phyloP scores from a whole-genome alignment of 805 yeast species.

The Yarrowia alimentaria region DNA sequence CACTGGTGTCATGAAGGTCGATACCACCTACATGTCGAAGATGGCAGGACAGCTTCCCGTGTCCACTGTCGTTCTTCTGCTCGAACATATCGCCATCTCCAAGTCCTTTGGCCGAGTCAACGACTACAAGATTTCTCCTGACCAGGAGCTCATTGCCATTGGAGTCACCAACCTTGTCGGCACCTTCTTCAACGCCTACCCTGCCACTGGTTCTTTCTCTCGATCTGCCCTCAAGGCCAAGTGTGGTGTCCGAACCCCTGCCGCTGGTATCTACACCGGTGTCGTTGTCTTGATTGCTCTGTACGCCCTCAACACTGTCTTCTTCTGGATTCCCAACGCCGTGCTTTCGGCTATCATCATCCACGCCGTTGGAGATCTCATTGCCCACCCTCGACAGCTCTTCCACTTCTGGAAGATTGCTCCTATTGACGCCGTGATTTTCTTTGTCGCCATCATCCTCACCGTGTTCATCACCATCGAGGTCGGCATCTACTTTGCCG shows the following conservation, averaged over 20 bases:
- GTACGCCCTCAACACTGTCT: conserved; percentile 77
- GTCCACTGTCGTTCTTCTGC: conserved; percentile 72
- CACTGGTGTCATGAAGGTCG: conserved; percentile 69
- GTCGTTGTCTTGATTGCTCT: conserved; percentile 82
- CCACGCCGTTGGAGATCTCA: conserved; percentile 86
- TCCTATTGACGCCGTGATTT: conserved; percentile 73
- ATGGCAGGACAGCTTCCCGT: conserved; percentile 82
- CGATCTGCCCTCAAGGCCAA: conserved; percentile 92
- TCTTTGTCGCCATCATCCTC: conserved; percentile 67
- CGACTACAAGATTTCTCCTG: conserved; percentile 86
- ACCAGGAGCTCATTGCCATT: conserved; percentile 91
- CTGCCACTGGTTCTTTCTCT: conserved; percentile 93
- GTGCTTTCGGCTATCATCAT: conserved; percentile 83
- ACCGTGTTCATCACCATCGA: conserved; percentile 80
- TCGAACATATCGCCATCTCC: conserved; percentile 91
- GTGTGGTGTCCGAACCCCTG: conserved; percentile 92
- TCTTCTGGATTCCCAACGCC: conserved; percentile 88
- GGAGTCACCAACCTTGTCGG: conserved; percentile 90
- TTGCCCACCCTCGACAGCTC: conserved; percentile 50
- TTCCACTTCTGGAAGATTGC: conserved; percentile 67
- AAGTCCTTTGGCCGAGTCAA: conserved; percentile 91
- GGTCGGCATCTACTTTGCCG: conserved; percentile 86
- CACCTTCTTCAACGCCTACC: conserved; percentile 89
- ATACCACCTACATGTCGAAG: conserved; percentile 54
- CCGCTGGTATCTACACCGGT: conserved; percentile 90